Base-by-base conservation (phyloP, 306 rosid genomes). In the Prunus persica region DNA sequence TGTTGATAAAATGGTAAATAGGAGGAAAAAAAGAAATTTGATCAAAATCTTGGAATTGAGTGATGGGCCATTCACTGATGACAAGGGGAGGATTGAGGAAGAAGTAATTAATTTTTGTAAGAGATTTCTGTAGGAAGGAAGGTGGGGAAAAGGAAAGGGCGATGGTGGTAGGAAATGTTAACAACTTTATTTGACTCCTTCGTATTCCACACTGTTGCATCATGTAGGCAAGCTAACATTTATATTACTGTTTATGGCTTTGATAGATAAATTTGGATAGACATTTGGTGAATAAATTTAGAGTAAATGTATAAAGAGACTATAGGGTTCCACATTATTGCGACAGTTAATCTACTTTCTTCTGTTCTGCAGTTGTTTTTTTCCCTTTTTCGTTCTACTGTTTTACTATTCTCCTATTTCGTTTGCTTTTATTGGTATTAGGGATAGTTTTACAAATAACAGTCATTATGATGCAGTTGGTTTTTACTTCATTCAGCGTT, bases 401-500 rank as follows among this genome's bases (percentile, higher is more conserved):
- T 56, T 46, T 50, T 65, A 57, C 46, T 43, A 49, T 60, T 69
- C 43, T 49, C n/a, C 55, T 65, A 64, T 45, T 54, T 63, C 24
- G 52, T 51, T 65, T 64, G 28, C 13, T 65, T 24, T 8, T 56
- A 72, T 76, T 46, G 78, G 47, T 73, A 68, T 80, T 20, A 38
- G 69, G 43, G 52, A 76, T 76, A n/a, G 69, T 52, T 72, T 80
- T 65, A 67, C 82, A 24, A 71, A 76, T 61, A 50, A 61, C 72
- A 11, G 30, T 81, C 65, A 15, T 82, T 77, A 57, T 56, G 69
- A 30, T 89, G 92, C 92, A 95, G 99, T 81, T 95, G 82, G 86
- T 77, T 77, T 90, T 95, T 80, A 88, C 93, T 67, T 95, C 99
- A 75, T 95, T 89, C 79, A 78, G 82, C 78, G 73, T 55, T 10